These are phyloP conservation scores for Trichoderma pleuroti DNA, from an alignment of 2,329 filamentous ascomycete species.

Conservation along the genomic window DNA sequence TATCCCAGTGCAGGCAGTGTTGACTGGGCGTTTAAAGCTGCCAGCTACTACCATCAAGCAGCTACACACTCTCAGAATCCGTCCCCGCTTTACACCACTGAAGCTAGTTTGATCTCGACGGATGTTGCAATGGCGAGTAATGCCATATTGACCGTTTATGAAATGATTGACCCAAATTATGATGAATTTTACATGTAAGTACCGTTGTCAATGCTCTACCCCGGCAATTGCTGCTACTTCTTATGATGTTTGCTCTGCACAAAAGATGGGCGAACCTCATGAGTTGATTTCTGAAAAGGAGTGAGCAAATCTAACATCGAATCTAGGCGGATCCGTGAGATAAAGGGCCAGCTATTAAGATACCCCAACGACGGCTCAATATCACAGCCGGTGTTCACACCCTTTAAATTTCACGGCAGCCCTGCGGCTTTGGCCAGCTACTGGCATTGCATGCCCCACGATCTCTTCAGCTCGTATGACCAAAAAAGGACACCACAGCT, in stretches of 20 bases:
- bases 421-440: slow-evolving; percentile 2
- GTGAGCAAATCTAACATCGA: neutral
- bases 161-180: neutral
- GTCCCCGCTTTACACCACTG: neutral
- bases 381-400: neutral
- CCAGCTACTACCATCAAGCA: slow-evolving; percentile 5
- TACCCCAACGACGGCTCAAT: neutral
- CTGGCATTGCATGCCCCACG: slow-evolving; percentile 4
- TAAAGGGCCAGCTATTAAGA: neutral
- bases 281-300: neutral
- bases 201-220: neutral
- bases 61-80: neutral
- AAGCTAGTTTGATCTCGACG: neutral
- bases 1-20: neutral
- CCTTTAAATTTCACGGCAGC: neutral
- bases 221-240: neutral
- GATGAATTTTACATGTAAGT: slow-evolving; percentile 1
- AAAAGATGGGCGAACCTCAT: neutral
- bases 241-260: neutral
- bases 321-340: neutral
- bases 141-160: neutral
- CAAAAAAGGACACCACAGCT: neutral
- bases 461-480: neutral
- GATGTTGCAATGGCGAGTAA: neutral
- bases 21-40: slow-evolving; percentile 11